These are phyloP conservation scores for Suillus occidentalis DNA, from an alignment of 768 basidiomycete genomes.

Conservation along the genomic window DNA sequence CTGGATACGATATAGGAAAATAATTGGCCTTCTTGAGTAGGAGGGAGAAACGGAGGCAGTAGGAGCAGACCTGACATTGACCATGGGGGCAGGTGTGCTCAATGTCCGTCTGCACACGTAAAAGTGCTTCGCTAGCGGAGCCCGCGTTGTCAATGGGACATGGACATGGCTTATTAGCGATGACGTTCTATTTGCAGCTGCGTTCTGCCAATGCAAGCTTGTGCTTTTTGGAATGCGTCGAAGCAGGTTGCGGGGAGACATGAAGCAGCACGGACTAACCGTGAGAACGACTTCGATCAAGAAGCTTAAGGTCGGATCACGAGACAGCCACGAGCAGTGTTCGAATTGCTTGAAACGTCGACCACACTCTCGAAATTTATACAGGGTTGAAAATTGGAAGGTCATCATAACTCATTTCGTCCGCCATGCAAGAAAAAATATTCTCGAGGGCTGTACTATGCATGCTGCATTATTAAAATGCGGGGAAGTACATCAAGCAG, in stretches of 20 bases:
- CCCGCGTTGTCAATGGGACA: background rate
- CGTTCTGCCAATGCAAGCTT: slow-evolving; percentile 1
- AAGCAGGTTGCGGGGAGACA: slow-evolving; percentile 7
- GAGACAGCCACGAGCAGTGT: background rate
- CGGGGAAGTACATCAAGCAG: slow-evolving; percentile 9
- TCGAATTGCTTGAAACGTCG: background rate
- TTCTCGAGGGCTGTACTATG: slow-evolving; percentile 3
- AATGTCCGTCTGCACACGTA: slow-evolving; percentile 22
- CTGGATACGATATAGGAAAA: slow-evolving; percentile 26
- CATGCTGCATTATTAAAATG: background rate
- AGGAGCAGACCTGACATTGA: slow-evolving; percentile 50
- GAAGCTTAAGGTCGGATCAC: background rate
- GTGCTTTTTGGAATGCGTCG: slow-evolving; percentile 3
- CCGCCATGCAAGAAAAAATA: background rate
- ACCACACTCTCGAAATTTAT: background rate
- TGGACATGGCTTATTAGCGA: background rate
- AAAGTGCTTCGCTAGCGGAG: slow-evolving; percentile 3
- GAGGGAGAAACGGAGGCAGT: background rate
- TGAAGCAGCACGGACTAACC: background rate
- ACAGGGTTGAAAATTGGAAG: background rate
- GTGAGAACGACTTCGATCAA: slow-evolving; percentile 1
- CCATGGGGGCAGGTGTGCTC: slow-evolving; percentile 57
- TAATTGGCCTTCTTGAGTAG: background rate
- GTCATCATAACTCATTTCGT: background rate
- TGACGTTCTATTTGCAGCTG: background rate